Evolutionary conservation across 768 basidiomycete species (phyloP).

Genomic region (Collybiopsis confluens): DNA sequence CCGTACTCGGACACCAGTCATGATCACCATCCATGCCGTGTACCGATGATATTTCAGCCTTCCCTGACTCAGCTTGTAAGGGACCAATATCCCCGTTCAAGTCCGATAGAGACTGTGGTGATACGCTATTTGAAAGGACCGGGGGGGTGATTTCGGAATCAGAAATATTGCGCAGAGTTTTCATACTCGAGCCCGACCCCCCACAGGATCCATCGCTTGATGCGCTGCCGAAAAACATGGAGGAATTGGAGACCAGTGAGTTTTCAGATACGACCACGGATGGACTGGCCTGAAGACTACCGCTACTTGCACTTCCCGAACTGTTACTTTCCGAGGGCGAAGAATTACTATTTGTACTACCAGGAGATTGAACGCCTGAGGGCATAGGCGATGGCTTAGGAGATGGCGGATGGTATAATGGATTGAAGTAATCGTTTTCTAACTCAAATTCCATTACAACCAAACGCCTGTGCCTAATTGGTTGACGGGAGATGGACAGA

Average conservation of each 20-base stretch:
- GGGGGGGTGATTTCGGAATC: slow-evolving; percentile 4
- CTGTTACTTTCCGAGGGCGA: background rate
- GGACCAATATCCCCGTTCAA: background rate
- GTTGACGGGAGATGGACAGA: background rate
- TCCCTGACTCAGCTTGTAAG: background rate
- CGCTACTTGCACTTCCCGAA: slow-evolving; percentile 4
- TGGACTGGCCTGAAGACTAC: slow-evolving; percentile 6
- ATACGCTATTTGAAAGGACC: background rate
- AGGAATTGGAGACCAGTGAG: slow-evolving; percentile 6
- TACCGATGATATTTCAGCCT: background rate
- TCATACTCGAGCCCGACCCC: background rate
- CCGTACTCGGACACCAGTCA: slow-evolving; percentile 43
- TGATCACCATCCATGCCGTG: slow-evolving; percentile 19
- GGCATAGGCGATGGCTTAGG: slow-evolving; percentile 1
- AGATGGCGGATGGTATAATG: slow-evolving; percentile 48
- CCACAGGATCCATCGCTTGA: background rate
- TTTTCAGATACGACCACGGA: slow-evolving; percentile 16
- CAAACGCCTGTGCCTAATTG: background rate
- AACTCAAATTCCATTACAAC: slow-evolving; percentile 81
- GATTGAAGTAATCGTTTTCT: slow-evolving; percentile 65
- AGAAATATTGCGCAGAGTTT: background rate
- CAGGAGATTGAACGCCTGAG: background rate
- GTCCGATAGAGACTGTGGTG: background rate
- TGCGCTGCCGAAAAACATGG: background rate
- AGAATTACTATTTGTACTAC: background rate